A percentile compares a stretch with the other conserved stretches of the same genome.
phyloP scores from a whole-genome alignment of 495 filamentous ascomycete genomes.

The Penicillium mononematosum region DNA sequence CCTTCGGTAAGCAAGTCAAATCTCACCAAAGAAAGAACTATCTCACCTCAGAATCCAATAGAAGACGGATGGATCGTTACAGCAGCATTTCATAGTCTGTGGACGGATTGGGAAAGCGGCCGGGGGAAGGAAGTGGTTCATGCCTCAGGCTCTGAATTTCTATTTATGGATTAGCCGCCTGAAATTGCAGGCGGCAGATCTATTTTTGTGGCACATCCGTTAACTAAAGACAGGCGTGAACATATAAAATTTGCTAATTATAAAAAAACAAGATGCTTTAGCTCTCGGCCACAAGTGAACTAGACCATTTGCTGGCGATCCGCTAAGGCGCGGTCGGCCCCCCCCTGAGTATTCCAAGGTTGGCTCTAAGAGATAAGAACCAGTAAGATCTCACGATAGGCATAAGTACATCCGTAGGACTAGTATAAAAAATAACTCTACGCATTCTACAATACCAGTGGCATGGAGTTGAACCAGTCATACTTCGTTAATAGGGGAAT shows the following conservation, averaged over 20 bases:
- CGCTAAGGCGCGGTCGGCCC: not conserved
- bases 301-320: not conserved
- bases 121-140: slow-evolving; percentile 8
- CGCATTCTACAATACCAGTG: slow-evolving; percentile 11
- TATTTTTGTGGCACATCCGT: slow-evolving; percentile 1
- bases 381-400: not conserved
- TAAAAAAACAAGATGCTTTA: not conserved
- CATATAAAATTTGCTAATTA: not conserved
- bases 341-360: too few relatives aligned
- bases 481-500: slow-evolving; percentile 47
- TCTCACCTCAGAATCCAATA: not conserved
- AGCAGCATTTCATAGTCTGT: slow-evolving; percentile 23
- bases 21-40: not conserved
- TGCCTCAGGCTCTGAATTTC: slow-evolving; percentile 20
- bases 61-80: slow-evolving; percentile 15
- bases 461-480: slow-evolving; percentile 38
- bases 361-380: not conserved
- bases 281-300: not conserved
- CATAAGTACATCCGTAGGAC: not conserved
- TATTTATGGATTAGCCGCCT: slow-evolving; percentile 24
- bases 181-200: not conserved
- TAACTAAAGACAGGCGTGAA: not conserved
- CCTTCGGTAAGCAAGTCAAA: not conserved
- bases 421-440: slow-evolving; percentile 10
- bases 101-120: slow-evolving; percentile 31